Evolutionary conservation across 345 rosid genomes (phyloP).

Genomic region (Syzygium grande): DNA sequence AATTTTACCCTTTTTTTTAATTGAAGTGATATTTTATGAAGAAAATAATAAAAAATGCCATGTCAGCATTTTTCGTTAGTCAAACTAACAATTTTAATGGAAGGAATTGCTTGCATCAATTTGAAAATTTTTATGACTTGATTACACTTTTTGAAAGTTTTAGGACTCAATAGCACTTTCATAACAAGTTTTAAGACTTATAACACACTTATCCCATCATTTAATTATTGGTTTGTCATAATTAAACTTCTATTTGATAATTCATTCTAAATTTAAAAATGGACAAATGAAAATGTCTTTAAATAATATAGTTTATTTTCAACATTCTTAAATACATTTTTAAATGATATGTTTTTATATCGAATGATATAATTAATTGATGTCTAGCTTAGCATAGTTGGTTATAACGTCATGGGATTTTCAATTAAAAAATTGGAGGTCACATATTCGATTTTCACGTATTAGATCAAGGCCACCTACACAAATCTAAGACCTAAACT

Average conservation of each 20-base stretch:
- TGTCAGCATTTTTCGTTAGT: fast-evolving
- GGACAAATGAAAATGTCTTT: background rate
- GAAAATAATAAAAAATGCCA: background rate
- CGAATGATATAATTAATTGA: background rate
- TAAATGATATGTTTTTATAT: background rate
- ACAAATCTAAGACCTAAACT: background rate
- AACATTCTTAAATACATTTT: background rate
- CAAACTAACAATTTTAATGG: no score
- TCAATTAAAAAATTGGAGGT: background rate
- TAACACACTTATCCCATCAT: fast-evolving
- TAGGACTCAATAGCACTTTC: fast-evolving
- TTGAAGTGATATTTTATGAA: background rate
- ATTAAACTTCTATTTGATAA: background rate
- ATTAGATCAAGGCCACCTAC: background rate
- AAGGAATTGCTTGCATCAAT: background rate
- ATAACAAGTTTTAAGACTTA: background rate
- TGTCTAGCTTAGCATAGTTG: background rate
- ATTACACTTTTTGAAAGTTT: background rate
- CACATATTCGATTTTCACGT: fast-evolving
- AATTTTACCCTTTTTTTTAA: no score
- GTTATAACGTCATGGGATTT: fast-evolving
- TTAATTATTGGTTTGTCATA: background rate
- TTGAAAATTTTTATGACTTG: background rate
- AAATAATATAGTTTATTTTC: background rate
- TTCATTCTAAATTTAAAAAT: background rate